Evolutionary conservation across 2,329 filamentous ascomycete species (phyloP), one percentile per base, ranked within the genome.

Genomic region (Verticillium zaregamsianum): DNA sequence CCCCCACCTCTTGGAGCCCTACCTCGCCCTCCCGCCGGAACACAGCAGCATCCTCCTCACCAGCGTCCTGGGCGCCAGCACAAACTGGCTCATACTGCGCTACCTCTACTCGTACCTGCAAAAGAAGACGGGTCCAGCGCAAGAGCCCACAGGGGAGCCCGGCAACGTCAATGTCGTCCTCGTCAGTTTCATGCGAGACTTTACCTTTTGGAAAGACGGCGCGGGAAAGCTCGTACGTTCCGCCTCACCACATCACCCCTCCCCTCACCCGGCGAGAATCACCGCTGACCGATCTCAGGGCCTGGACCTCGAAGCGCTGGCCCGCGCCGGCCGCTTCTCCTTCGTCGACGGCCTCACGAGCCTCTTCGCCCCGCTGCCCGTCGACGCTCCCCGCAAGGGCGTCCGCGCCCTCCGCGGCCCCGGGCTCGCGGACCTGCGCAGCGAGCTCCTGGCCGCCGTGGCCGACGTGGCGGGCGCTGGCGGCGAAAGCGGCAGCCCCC

Each of bases 111-210:
- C 78, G n/a, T 74, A 79, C 7, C 76, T 85, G 61, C 63, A 66
- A 11, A 62, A 59, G 14, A 58, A 59, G 20, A 54, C 57, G 57
- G 8, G 6, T 1, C 57, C 58, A 58, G 25, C 35, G 2, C 17
- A 37, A 12, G 62, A 63, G 20, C 57, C 58, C 58, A 67, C 57
- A 31, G 39, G 57, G 45, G 58, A 33, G 56, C 57, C 58, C 55
- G 40, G 55, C 31, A 40, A 49, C 17, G 76, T 74, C 31, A 82
- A 79, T 58, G 83, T 97, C 1, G 80, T 97, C 3, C 80, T 97
- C 3, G 87, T 95, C 62, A 96, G 91, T 77, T 97, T 95, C 76
- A 78, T 96, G 75, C 84, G 91, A 63, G 90, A 94, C 68, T 85
- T 83, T 65, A 79, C 84, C 1, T 96, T 96, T 71, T 97, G 93